Base-by-base conservation (phyloP, 2,329 filamentous ascomycete genomes). In the Calonectria pseudoturangicola region DNA sequence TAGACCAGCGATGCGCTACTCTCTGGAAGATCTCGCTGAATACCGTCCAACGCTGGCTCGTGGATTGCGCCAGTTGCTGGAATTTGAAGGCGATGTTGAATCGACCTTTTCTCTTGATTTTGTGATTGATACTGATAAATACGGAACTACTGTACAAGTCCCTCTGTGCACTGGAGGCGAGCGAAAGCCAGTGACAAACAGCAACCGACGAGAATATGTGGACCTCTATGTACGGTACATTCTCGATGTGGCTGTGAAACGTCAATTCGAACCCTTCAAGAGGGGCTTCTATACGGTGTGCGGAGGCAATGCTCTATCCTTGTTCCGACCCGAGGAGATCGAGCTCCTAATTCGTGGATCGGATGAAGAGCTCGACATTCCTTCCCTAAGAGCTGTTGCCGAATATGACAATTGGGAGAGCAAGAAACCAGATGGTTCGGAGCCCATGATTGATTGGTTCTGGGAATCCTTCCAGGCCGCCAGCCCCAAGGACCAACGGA, bases 211-310 rank as follows among this genome's bases (percentile, higher is more conserved):
- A 75, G 95, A 98, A 79, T 98, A 96, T 79, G 95, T 98, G 66
- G 93, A 96, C 77, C 87, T 95, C 2, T 98, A 98, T 81, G 90
- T 98, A 12, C 91, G 92, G 47, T 94, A 96, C 81, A 83, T 96
- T 12, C 90, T 98, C 13, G 95, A 98, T 79, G 92, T 89, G 8
- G 90, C 94, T 0, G 93, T 98, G 1, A 87, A 90, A 47, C 90
- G 94, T 48, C 95, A 98, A 80, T 98, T 97, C 76, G 95, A 98
- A 81, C 95, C 96, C 0, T 98, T 98, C 88, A 97, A 97, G 82
- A 91, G 95, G 68, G 96, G 96, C 0, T 98, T 98, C 84, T 98
- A 95, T 82, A 97, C 94, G 0, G 95, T 98, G 33, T 98, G 95
- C 81, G 94, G 93, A 43, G 95, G 95, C 43, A 98, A 97, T 81